Conservation (phyloP, 2,329 filamentous ascomycete genomes). For the Dactylellina haptotyla region DNA sequence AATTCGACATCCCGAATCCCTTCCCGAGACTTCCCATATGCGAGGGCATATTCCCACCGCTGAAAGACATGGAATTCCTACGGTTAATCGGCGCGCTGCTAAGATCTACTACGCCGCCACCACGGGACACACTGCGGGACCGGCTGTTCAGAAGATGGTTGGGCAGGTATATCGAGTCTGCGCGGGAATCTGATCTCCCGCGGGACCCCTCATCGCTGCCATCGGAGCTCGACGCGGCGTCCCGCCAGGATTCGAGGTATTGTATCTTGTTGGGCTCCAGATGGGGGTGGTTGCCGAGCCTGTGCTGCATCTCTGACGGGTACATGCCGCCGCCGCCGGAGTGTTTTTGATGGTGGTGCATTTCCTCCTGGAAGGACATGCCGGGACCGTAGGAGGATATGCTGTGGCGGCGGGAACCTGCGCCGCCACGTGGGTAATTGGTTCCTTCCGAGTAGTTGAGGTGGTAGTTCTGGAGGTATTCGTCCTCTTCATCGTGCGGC, state of each 20-base stretch:
- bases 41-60: neutral
- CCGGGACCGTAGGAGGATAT: constrained; percentile 4
- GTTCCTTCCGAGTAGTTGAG: constrained; percentile 15
- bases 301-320: constrained; percentile 8
- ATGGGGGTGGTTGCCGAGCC: constrained; percentile 10
- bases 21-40: constrained; percentile 17
- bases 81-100: constrained; percentile 9
- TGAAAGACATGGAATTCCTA: constrained; percentile 14
- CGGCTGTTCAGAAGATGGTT: constrained; percentile 9
- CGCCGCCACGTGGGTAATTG: constrained; percentile 27
- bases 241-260: constrained; percentile 23
- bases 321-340: constrained; percentile 8
- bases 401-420: constrained; percentile 29
- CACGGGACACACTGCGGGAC: constrained; percentile 4
- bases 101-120: constrained; percentile 18
- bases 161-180: constrained; percentile 9
- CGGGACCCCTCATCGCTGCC: constrained; percentile 20
- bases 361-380: constrained; percentile 19
- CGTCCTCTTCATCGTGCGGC: neutral
- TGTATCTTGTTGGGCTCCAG: neutral
- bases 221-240: constrained; percentile 11
- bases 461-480: constrained; percentile 17
- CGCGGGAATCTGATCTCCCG: constrained; percentile 3
- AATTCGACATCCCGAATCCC: constrained; percentile 20
- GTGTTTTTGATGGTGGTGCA: constrained; percentile 7